Base-by-base conservation (phyloP, 108 stramenopile genomes). In the Cyclostephanos invisitatus region DNA sequence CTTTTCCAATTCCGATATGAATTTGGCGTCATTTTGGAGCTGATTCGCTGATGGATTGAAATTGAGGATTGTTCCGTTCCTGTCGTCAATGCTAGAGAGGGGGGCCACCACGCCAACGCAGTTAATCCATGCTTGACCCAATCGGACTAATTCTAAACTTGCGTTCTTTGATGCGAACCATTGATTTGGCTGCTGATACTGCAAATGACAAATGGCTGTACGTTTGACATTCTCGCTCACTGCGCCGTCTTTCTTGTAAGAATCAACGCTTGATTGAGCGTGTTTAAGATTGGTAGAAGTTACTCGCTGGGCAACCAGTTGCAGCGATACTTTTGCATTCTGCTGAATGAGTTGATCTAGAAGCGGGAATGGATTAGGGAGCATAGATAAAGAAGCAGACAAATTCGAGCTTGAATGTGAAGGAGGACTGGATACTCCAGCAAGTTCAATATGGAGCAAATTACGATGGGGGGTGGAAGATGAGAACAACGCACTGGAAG, bases 141-240 rank as follows among this genome's bases (percentile, higher is more conserved):
- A 12, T 28, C 37, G n/a, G 18, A 73, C 78, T 46, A 73, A 49
- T 62, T 80, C 72, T 46, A 73, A 64, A 60, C 72, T 68, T 15
- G 58, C 65, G 60, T 80, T 73, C 15, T 65, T 86, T 68, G 11
- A 72, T 78, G 22, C 75, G 50, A 84, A 84, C 80, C 80, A 71
- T 53, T 73, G 68, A 0, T 68, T 47, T 0, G 83, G 25, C 57
- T 86, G 73, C 11, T 72, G 44, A 60, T 48, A 90, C 3, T 59
- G 35, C 65, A 94, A 40, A 48, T 84, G 77, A 58, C 85, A 76
- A 25, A 93, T 72, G 7, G 89, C 92, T 12, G 79, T 75, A 48
- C 85, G 62, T 32, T 67, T n/a, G 4, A 37, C 58, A 28, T 59
- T 58, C 15, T n/a, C 50, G 5, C 57, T 58, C 27, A 32, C 38